Evolutionary conservation across 305 asterid species (phyloP).

Genomic region (Vinca major): DNA sequence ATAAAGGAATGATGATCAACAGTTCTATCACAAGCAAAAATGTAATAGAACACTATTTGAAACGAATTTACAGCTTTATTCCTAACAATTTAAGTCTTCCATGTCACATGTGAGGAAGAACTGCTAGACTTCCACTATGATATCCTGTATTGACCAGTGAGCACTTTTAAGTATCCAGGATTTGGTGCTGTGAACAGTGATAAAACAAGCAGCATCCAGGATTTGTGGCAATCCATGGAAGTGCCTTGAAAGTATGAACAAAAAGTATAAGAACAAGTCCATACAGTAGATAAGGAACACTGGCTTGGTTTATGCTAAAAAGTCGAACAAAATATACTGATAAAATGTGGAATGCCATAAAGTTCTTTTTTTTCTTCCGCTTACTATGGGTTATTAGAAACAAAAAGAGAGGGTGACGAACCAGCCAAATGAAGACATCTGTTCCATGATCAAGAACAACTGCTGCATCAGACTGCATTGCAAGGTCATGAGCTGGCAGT

Average conservation of each 20-base stretch:
- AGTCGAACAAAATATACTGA: background rate
- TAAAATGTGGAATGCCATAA: background rate
- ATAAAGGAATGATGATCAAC: background rate
- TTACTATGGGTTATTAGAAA: background rate
- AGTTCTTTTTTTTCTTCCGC: background rate
- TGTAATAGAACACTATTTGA: background rate
- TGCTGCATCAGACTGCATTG: constrained; percentile 96
- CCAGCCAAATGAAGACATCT: constrained; percentile 98
- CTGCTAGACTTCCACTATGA: background rate
- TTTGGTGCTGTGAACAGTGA: background rate
- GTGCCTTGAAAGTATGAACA: background rate
- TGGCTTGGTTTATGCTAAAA: background rate
- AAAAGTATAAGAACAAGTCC: background rate
- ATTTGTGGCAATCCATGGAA: background rate
- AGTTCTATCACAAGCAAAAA: background rate
- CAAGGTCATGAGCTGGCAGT: constrained; percentile 90
- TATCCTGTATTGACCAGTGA: background rate
- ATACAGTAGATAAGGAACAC: background rate
- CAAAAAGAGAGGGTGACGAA: constrained; percentile 22
- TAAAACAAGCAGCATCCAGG: background rate
- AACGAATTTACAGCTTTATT: background rate
- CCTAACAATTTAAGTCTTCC: background rate
- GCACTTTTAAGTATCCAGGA: no score
- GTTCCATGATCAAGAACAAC: constrained; percentile 98
- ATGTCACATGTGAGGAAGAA: background rate